Evolutionary conservation across 768 basidiomycete genomes (phyloP), one percentile per base, ranked within the genome.

Genomic region (Sistotremastrum suecicum): DNA sequence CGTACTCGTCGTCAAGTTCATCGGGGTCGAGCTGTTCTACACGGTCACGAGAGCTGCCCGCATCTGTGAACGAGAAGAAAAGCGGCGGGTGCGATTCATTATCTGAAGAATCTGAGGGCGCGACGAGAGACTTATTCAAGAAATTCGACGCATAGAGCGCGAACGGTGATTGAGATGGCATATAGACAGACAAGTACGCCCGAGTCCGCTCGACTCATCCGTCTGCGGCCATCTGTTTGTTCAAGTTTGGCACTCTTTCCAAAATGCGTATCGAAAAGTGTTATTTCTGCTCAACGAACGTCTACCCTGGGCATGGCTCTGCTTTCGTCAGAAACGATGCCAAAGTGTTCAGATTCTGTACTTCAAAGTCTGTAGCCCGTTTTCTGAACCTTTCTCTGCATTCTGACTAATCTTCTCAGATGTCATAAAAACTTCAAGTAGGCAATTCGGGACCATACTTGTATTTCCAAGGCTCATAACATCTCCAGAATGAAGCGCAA

Each of bases 361-460:
- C 89, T 6, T 91, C 88, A 60, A 98, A 98, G 87, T 99, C 53
- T 56, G 81, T 60, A 3, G 29, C 37, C 8, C 41, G 29, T 38
- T 34, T 41, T 20, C 28, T 30, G 7, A 9, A 31, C 39, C 35
- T 11, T 40, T 37, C 41, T 3, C 5, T 41, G 51, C 10, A 51
- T 54, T 34, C 47, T 56, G 10, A 55, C 28, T 46, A 4, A 37
- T 36, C 20, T 10, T 45, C 43, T 9, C 44, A 92, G 88, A 72
- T 95, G 95, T 62, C 88, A 97, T 65, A 98, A 98, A 68, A 99
- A 97, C 66, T 99, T 99, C 79, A 99, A 99, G 90, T 89, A 56
- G 53, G 75, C 60, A 0, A 4, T 30, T 39, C 33, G 37, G 29
- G n/a, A 20, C 5, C 7, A 8, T 28, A 2, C 7, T 38, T 8